phyloP scores from a whole-genome alignment of 768 basidiomycete species.

The Calocybe gangraenosa region DNA sequence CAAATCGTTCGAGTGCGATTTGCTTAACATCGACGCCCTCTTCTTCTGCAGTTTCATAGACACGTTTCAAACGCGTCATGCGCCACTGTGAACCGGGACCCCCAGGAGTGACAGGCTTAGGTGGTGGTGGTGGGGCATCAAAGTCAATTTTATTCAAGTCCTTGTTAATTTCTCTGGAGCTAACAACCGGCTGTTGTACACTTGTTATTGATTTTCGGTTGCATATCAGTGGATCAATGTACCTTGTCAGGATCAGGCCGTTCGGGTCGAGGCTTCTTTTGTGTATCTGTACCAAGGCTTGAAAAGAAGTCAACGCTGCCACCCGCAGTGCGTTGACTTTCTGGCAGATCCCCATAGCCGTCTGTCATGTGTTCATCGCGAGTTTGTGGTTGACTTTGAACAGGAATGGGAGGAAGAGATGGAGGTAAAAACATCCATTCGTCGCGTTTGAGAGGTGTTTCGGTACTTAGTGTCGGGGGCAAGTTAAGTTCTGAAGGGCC shows the following conservation, averaged over 20 bases:
- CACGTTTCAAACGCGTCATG: slow-evolving; percentile 91
- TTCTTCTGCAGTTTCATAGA: slow-evolving; percentile 89
- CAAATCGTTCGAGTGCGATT: slow-evolving; percentile 86
- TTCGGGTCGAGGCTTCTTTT: slow-evolving; percentile 55
- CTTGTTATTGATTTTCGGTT: slow-evolving; percentile 2
- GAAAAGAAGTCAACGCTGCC: slow-evolving; percentile 88
- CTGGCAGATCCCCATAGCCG: slow-evolving; percentile 53
- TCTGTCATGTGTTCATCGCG: slow-evolving; percentile 47
- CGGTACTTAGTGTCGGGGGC: slow-evolving; percentile 44
- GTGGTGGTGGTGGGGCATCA: slow-evolving; percentile 34
- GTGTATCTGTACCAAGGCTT: slow-evolving; percentile 70
- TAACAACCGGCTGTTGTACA: slow-evolving; percentile 49
- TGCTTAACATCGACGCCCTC: slow-evolving; percentile 70
- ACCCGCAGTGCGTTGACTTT: slow-evolving; percentile 40
- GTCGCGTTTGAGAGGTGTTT: slow-evolving; percentile 59
- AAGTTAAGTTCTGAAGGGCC: slow-evolving; percentile 40
- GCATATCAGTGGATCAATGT: slow-evolving; percentile 11
- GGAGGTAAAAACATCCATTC: slow-evolving; percentile 83
- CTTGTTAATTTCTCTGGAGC: slow-evolving; percentile 59
- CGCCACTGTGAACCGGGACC: slow-evolving; percentile 95
- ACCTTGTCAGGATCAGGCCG: slow-evolving; percentile 74
- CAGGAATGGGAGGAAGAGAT: slow-evolving; percentile 25
- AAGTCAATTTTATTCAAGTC: slow-evolving; percentile 46
- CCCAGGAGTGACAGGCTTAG: slow-evolving; percentile 64
- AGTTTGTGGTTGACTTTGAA: slow-evolving; percentile 17